A percentile compares a stretch with the other conserved stretches of the same genome.
Evolutionary conservation across 768 basidiomycete species (phyloP).

Genomic region (Omphalotus guepiniiformis): DNA sequence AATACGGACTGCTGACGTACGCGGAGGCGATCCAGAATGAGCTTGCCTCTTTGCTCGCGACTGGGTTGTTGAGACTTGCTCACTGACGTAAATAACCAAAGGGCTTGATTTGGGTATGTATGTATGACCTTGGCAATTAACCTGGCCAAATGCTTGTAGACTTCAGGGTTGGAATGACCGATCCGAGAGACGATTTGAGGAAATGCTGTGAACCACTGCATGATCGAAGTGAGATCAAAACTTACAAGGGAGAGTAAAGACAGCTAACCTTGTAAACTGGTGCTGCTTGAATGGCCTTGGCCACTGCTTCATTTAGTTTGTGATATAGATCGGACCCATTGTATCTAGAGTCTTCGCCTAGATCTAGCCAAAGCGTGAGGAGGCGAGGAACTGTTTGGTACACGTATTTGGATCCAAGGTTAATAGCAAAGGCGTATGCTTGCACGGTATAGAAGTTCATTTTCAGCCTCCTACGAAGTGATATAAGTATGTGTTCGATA

Average conservation of each 20-base stretch:
- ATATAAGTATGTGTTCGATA: not conserved
- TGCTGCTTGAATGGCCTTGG: constrained; percentile 50
- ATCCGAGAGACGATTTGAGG: constrained; percentile 96
- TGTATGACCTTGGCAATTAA: constrained; percentile 74
- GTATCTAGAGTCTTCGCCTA: constrained; percentile 55
- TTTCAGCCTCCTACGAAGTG: constrained; percentile 43
- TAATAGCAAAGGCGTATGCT: constrained; percentile 66
- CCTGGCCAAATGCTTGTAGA: constrained; percentile 53
- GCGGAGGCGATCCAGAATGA: constrained; percentile 53
- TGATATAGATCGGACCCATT: constrained; percentile 32
- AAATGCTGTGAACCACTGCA: constrained; percentile 92
- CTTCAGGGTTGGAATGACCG: constrained; percentile 61
- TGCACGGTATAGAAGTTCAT: constrained; percentile 67
- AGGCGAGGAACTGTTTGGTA: constrained; percentile 94
- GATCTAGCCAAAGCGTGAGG: constrained; percentile 91
- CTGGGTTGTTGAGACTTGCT: constrained; percentile 73
- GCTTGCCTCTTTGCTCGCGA: constrained; percentile 55
- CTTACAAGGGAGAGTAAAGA: not conserved
- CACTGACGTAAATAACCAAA: constrained; percentile 91
- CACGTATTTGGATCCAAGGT: constrained; percentile 87
- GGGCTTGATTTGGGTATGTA: constrained; percentile 82
- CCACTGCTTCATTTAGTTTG: constrained; percentile 55
- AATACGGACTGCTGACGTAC: constrained; percentile 32
- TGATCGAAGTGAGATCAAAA: not conserved
- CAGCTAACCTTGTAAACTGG: constrained; percentile 74